Conservation (phyloP, 805 yeast genomes). For the Kazachstania taianensis region DNA sequence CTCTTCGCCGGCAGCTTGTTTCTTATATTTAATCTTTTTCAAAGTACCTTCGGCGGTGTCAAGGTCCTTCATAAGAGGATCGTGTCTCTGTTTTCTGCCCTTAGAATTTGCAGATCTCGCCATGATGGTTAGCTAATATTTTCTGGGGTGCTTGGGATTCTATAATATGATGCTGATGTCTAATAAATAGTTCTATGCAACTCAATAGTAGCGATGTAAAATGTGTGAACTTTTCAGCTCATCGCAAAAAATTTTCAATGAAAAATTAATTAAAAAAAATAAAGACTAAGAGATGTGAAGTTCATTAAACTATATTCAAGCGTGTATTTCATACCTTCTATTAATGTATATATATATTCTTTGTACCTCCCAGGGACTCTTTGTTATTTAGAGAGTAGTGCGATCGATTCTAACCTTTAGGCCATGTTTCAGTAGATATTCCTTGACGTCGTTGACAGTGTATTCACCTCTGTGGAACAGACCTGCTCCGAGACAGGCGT, state of each 20-base stretch:
- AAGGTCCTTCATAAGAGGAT: constrained; percentile 70
- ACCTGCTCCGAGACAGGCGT: constrained; percentile 98
- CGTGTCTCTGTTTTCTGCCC: constrained; percentile 56
- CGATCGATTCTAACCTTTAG: constrained; percentile 65
- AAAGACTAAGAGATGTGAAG: too few relatives aligned
- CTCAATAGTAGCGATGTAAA: neutral
- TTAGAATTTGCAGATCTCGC: constrained; percentile 51
- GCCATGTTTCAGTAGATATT: constrained; percentile 46
- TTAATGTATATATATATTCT: too few relatives aligned
- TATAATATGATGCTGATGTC: too few relatives aligned
- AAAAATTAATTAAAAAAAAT: too few relatives aligned
- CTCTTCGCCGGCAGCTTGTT: constrained; percentile 29
- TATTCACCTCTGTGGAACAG: constrained; percentile 95
- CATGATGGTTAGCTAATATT: constrained; percentile 42
- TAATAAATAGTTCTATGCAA: neutral
- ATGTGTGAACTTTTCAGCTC: constrained; percentile 2
- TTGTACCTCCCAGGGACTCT: too few relatives aligned
- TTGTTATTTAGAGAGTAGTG: too few relatives aligned
- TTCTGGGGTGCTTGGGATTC: too few relatives aligned
- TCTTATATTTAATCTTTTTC: constrained; percentile 33
- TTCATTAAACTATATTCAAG: too few relatives aligned
- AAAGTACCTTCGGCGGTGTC: constrained; percentile 66
- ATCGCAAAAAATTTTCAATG: constrained; percentile 3
- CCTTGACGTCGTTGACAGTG: constrained; percentile 75
- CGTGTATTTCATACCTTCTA: too few relatives aligned